Conservation (phyloP, 768 basidiomycete genomes). For the Tulasnella sp. region DNA sequence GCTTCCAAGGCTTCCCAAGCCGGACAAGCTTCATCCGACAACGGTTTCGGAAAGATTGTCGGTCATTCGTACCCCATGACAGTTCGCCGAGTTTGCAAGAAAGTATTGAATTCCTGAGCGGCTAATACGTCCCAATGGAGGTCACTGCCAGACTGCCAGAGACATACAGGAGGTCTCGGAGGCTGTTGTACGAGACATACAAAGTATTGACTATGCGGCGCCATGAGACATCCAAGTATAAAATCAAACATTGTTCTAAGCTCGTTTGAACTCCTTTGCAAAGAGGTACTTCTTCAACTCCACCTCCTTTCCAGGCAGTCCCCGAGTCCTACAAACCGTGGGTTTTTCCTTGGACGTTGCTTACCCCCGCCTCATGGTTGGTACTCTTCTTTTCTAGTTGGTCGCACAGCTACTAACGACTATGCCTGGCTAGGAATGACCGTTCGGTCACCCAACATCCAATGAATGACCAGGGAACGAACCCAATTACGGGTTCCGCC, state of each 20-base stretch:
- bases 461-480: background rate
- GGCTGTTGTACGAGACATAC: background rate
- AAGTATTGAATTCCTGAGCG: background rate
- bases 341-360: background rate
- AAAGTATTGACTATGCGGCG: background rate
- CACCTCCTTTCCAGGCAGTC: background rate
- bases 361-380: background rate
- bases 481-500: slow-evolving; percentile 1
- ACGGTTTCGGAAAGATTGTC: background rate
- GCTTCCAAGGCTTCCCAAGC: background rate
- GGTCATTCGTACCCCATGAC: slow-evolving; percentile 5
- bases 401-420: background rate
- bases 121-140: slow-evolving; percentile 7
- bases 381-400: background rate
- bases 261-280: background rate
- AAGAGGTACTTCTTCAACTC: background rate
- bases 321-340: background rate
- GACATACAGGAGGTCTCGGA: background rate
- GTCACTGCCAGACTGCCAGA: background rate
- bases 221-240: background rate
- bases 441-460: background rate
- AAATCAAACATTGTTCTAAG: background rate
- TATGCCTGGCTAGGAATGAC: background rate
- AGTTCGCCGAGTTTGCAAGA: background rate
- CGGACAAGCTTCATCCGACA: slow-evolving; percentile 1